Base-by-base conservation (phyloP, 495 filamentous ascomycete species). In the Cenococcum geophilum region DNA sequence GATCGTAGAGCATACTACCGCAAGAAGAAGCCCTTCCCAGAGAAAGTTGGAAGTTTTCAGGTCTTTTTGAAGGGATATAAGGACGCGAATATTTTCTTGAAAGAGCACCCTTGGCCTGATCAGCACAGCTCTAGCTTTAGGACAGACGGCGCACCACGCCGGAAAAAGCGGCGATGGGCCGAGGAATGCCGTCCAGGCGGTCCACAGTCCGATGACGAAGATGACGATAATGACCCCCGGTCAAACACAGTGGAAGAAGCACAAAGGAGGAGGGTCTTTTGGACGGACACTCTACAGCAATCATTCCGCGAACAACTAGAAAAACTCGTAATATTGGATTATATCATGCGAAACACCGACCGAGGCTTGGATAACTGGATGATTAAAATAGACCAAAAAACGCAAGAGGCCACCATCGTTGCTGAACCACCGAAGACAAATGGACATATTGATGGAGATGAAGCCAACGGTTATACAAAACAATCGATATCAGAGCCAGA, bases 281-380 rank as follows among this genome's bases (percentile, higher is more conserved):
- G 93, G 93, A 96, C 91, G 1, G 89, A 95, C 21, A 73, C 80
- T 16, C 70, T 97, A 21, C 93, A 97, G 69, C 90, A 96, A 73
- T 85, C 88, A 0, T 97, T 99, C 74, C 79, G 93, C 9, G 95
- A 97, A 69, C 88, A 97, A 74, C 78, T 99, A 37, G 93, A 99
- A 74, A 99, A 97, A 74, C 78, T 99, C 11, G 93, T 99, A 12
- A 95, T 99, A 67, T 71, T 99, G 68, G 93, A 99, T 74, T 99
- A 99, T 67, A 95, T 99, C 54, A 99, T 99, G 93, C 84, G 93
- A 22, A 99, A 99, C 70, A 99, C 93, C 3, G 93, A 99, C 72
- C 82, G 93, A 74, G 93, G 93, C 11, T 76, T 97, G 61, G 93
- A 99, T 73, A 99, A 99, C 62, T 99, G 93, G 93, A 99, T 99